Conservation (phyloP, 495 filamentous ascomycete species). For the Collariella sp. region DNA sequence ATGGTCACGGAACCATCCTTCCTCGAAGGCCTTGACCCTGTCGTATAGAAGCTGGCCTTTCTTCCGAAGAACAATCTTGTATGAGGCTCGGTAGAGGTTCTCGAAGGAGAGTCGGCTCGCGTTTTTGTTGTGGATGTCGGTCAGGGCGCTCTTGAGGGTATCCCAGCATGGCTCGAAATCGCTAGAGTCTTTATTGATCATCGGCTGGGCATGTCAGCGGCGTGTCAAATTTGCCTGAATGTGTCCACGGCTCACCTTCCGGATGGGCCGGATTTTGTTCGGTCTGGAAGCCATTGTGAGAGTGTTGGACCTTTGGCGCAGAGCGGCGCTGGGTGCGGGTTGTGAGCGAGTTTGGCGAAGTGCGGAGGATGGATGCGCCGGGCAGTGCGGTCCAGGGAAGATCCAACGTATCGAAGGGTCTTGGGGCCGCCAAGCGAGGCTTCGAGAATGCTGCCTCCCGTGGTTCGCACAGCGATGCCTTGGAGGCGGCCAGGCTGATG, state of each 20-base stretch:
- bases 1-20: constrained; percentile 62
- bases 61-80: constrained; percentile 86
- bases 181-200: constrained; percentile 21
- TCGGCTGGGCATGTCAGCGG: too few species aligned
- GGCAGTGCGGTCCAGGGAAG: too few species aligned
- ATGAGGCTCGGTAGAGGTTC: constrained; percentile 90
- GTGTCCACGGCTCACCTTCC: constrained; percentile 11
- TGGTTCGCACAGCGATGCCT: background rate
- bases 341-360: background rate
- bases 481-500: background rate
- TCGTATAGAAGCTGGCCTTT: constrained; percentile 79
- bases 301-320: background rate
- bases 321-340: background rate
- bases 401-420: background rate
- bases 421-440: background rate
- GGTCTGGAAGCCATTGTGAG: constrained; percentile 19
- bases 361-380: background rate
- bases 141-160: constrained; percentile 60
- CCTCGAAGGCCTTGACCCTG: constrained; percentile 67
- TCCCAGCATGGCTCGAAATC: constrained; percentile 82
- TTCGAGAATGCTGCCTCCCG: background rate
- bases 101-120: constrained; percentile 88
- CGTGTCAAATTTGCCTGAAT: background rate
- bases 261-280: constrained; percentile 21
- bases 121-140: constrained; percentile 86